Evolutionary conservation across 305 asterid genomes (phyloP), one percentile per base, ranked within the genome.

Genomic region (Solanum hybrid): DNA sequence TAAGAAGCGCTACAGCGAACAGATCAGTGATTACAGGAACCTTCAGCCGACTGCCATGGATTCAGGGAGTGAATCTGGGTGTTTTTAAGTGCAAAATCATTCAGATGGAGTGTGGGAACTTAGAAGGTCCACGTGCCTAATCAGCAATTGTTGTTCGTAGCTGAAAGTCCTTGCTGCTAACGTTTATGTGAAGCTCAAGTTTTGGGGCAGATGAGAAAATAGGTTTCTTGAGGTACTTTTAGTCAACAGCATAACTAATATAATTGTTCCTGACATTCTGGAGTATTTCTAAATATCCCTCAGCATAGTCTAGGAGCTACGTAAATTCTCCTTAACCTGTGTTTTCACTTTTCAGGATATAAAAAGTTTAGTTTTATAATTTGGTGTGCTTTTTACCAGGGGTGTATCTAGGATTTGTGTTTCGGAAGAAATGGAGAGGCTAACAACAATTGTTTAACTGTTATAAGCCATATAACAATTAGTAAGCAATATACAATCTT

Each of bases 1-100:
- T 94, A 98, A 95, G 95, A 94, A 94, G 87, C 94, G 98, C 7
- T 96, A 96, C 89, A 89, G 14, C 36, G 95, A 97, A 6, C 96
- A 95, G 91, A 93, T 96, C 66, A 93, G 93, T 86, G 97, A 91
- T 56, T 95, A 96, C 90, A 95, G 93, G 90, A 96, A 94, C 91
- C 94, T 93, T 69, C 98, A 94, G 84, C 15, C 94, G 38, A 89
- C 91, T 80, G 86, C 72, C 34, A 89, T 91, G 4, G 98, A 90
- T 66, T 91, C 95, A 13, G 93, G 92, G 80, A 94, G 91, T 89
- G 97, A 93, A 64, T 95, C 99, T 26, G 99, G 93, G 86, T 88
- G 95, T 90, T 86, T 90, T 34, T 94, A 94, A 92, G 91, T 31
- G 76, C 45, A 31, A 85, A 31, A 31, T 31, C 6, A 4, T 56